Evolutionary conservation across 2,329 filamentous ascomycete genomes (phyloP), one percentile per base, ranked within the genome.

Genomic region (Colletotrichum tropicicola): DNA sequence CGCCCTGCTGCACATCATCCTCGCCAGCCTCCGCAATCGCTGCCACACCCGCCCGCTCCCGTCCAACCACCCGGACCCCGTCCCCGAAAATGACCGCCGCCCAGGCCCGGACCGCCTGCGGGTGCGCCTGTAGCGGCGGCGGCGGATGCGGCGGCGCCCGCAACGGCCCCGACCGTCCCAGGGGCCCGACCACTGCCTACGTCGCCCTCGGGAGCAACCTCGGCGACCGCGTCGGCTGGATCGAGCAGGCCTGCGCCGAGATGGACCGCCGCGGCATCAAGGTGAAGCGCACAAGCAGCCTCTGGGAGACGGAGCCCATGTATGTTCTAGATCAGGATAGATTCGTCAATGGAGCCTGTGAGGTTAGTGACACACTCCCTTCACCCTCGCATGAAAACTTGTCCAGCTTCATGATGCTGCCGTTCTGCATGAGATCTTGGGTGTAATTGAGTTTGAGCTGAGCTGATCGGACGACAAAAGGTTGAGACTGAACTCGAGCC

Each of bases 281-380:
- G 56, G 86, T 99, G 39, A 85, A 88, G 72, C 85, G 90, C 71
- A 97, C 95, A 0, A 98, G 95, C 76, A 91, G 89, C 66, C 83
- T 99, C 3, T 99, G 96, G 87, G 94, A 98, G 80, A 99, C 95
- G 4, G 89, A 93, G 71, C 93, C 96, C 21, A 99, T 99, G 96
- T 99, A 99, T 78, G 92, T 98, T 68, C 82, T 92, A 68, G 91
- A 98, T 68, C 96, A 99, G 77, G 89, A 90, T 68, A 87, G 88
- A 28, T 99, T 99, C 74, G 82, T 98, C 49, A 99, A 99, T 75
- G 96, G 94, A 19, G 94, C 90, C 61, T 97, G 93, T 77, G 92
- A 97, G 89, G 94, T 97, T 77, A 75, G 88, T 82, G 51, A 49
- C 19, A 13, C 25, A 53, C 27, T 51, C 23, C 17, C 21, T 44